Evolutionary conservation across 1,284 basidiomycete species (phyloP), one percentile per base, ranked within the genome.

Genomic region (Cryptococcus sp.): DNA sequence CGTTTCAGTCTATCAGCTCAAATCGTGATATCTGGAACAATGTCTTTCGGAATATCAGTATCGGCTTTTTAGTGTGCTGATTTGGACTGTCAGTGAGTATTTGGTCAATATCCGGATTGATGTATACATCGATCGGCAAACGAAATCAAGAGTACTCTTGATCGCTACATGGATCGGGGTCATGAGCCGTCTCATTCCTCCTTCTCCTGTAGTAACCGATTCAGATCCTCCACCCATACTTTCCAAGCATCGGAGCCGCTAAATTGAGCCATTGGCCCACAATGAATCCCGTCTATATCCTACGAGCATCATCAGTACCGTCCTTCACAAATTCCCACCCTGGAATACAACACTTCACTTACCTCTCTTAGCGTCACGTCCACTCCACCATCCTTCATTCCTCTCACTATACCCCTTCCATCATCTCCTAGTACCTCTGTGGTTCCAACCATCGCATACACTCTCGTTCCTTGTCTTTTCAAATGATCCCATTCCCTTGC

Each of bases 391-490:
- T 56, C 53, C 50, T 58, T 58, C 73, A 75, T 65, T 30, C 57
- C 57, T n/a, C 56, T 37, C 3, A 57, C 59, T 30, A 73, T 54
- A 5, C 57, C 57, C 30, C 62, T 36, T 32, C 64, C 60, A 58
- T 75, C 71, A 49, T 66, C 67, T 7, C 57, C 50, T 50, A 75
- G 59, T 32, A 65, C 46, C 62, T 75, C 73, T 14, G 60, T 61
- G 7, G 65, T 67, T 2, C 73, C 73, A n/a, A 65, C 57, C 41
- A 64, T 61, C n/a, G 72, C 43, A 48, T 68, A 70, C 34, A 68
- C 64, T 41, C 59, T 62, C 14, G 57, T 55, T 7, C 49, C 51
- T 3, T 47, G 50, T 11, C 57, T 45, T 32, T 15, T 44, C 30
- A 70, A 47, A 49, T 59, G 64, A 23, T 13, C 13, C 63, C 63